Evolutionary conservation across 2,329 filamentous ascomycete genomes (phyloP).

Genomic region (Colletotrichum siamense): DNA sequence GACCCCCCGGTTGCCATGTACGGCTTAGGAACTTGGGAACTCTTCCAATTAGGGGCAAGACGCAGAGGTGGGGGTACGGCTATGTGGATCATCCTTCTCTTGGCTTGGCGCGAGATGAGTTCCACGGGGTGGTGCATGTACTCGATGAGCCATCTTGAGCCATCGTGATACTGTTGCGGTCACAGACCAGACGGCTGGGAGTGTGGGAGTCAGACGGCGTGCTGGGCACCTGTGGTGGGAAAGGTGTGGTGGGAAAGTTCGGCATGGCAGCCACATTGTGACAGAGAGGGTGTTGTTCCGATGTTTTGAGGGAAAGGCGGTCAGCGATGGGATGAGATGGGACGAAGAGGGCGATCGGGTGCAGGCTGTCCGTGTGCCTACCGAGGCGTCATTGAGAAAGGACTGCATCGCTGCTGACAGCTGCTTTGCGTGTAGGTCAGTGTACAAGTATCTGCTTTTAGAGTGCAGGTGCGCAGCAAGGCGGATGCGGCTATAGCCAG

Average conservation of each 20-base stretch:
- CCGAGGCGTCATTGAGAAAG: not conserved
- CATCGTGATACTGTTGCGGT: not conserved
- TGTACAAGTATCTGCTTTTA: not conserved
- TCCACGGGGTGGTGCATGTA: not conserved
- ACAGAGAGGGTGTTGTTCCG: not conserved
- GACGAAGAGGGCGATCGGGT: not conserved
- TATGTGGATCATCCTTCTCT: constrained; percentile 11
- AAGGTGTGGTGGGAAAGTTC: not conserved
- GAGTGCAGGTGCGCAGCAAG: not conserved
- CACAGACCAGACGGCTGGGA: not conserved
- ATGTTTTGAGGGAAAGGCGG: constrained; percentile 8
- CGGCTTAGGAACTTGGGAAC: not conserved
- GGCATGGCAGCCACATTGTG: not conserved
- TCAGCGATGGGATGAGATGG: constrained; percentile 1
- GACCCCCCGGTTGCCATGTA: not conserved
- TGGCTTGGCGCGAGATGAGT: not conserved
- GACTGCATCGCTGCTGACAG: not conserved
- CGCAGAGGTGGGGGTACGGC: constrained; percentile 2
- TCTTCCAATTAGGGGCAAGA: not conserved
- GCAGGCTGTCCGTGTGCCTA: not conserved
- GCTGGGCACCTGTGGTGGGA: not conserved
- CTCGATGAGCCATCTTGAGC: constrained; percentile 1
- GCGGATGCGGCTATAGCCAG: not conserved
- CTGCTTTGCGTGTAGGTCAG: not conserved
- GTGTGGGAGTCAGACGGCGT: not conserved